Evolutionary conservation across 768 basidiomycete species (phyloP).

Genomic region (Agrocybe pediades): DNA sequence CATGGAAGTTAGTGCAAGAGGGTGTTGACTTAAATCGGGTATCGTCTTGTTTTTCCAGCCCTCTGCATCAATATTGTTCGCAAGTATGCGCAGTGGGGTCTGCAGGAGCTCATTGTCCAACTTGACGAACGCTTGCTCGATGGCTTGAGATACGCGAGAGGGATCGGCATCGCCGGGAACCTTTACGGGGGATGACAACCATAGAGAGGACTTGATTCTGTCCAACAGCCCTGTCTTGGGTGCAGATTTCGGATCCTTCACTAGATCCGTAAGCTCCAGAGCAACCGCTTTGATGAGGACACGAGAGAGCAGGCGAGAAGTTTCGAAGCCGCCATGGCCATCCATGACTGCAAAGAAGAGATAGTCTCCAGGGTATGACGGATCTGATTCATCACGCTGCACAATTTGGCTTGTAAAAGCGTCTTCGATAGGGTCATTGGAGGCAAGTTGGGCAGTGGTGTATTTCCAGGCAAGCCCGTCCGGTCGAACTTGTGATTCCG

Average conservation of each 20-base stretch:
- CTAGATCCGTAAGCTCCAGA: slow-evolving; percentile 66
- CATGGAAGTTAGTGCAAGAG: slow-evolving; percentile 71
- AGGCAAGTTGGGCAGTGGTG: slow-evolving; percentile 75
- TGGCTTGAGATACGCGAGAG: slow-evolving; percentile 59
- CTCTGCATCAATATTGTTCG: slow-evolving; percentile 53
- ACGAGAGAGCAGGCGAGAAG: slow-evolving; percentile 81
- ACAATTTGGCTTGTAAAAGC: slow-evolving; percentile 74
- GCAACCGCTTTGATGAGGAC: slow-evolving; percentile 84
- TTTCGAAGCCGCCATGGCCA: slow-evolving; percentile 84
- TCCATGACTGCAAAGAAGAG: slow-evolving; percentile 91
- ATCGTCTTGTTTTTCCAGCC: slow-evolving; percentile 50
- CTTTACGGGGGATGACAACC: slow-evolving; percentile 28
- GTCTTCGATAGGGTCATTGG: slow-evolving; percentile 94
- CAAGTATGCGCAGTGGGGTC: slow-evolving; percentile 75
- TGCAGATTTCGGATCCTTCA: slow-evolving; percentile 33
- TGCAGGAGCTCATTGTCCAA: slow-evolving; percentile 86
- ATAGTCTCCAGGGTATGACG: slow-evolving; percentile 65
- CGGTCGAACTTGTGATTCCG: slow-evolving; percentile 47
- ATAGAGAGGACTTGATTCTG: slow-evolving; percentile 40
- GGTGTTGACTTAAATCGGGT: slow-evolving; percentile 72
- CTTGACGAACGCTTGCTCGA: slow-evolving; percentile 75
- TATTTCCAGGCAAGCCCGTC: slow-evolving; percentile 71
- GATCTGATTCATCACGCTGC: slow-evolving; percentile 59
- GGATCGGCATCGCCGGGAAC: slow-evolving; percentile 42
- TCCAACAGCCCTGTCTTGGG: slow-evolving; percentile 34